Evolutionary conservation across 176 grass and related monocot genomes (phyloP), one percentile per base, ranked within the genome.

Genomic region (Triticum turgidum): DNA sequence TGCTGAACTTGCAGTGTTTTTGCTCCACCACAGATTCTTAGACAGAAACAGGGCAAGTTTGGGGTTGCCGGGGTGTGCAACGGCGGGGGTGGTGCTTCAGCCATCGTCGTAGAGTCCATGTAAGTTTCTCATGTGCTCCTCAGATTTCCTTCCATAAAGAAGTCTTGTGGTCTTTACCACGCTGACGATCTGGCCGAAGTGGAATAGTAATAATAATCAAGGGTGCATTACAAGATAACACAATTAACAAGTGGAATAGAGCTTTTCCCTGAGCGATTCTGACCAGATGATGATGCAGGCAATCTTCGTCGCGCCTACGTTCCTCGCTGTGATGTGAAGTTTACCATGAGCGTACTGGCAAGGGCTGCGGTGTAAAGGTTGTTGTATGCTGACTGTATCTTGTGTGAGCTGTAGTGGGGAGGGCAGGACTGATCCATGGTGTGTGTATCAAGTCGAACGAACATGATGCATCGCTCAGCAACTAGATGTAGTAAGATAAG

Each of bases 51-150:
- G 79, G 97, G 90, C 79, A 98, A 34, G 27, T 77, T 56, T 77
- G 47, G 45, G 45, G 74, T 96, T 67, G 96, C 94, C 38, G 97
- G 90, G 73, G 87, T 98, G 88, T 98, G 97, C 88, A 98, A 96
- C 58, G 97, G 97, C 13, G 97, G 97, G 2, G 97, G 97, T 4
- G 97, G 97, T 38, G 92, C 97, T 73, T 98, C 94, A 58, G 88
- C 97, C 11, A 56, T 98, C 32, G 93, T 98, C 70, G 22, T 98
- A 54, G 92, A 98, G 88, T 80, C 92, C 34, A 91, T 92, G 94
- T 96, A 95, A 91, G 97, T 45, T 62, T 63, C 42, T 81, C 25
- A 7, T 0, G 0, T 62, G n/a, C 37, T 80, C 35, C 61, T 51
- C 14, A 61, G 4, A 20, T 25, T 80, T 49, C 29, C 10, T 22